phyloP scores from a whole-genome alignment of 2,329 filamentous ascomycete species.

The Thielaviopsis ethacetica region DNA sequence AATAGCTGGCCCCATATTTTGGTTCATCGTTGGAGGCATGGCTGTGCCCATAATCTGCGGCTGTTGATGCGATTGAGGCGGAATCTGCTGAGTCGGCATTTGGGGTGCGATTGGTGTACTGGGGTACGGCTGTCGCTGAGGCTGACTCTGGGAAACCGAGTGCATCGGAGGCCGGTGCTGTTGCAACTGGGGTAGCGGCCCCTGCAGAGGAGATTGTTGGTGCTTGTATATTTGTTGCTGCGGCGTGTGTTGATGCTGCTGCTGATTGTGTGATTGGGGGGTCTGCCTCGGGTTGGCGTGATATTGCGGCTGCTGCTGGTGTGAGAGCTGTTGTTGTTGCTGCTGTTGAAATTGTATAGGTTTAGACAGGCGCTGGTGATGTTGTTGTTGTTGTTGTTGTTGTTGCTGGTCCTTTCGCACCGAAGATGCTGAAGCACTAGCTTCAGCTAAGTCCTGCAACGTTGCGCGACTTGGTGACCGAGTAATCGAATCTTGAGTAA shows the following conservation, averaged over 20 bases:
- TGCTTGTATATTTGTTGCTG: not conserved
- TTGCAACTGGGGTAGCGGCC: not conserved
- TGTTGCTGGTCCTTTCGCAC: not conserved
- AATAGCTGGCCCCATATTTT: not conserved
- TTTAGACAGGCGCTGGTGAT: not conserved
- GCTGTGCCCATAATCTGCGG: not conserved
- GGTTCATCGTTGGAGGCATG: not conserved
- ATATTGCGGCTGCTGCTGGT: not conserved
- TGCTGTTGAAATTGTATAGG: not conserved
- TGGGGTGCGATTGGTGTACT: not conserved
- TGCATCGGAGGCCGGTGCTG: not conserved
- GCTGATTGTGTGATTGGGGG: not conserved
- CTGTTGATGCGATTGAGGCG: not conserved
- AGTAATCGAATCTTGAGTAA: not conserved
- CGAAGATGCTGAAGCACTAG: slow-evolving; percentile 7
- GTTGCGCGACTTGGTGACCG: slow-evolving; percentile 7
- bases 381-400: not conserved
- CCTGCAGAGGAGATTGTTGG: not conserved
- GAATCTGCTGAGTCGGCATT: not conserved
- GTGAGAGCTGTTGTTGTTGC: not conserved
- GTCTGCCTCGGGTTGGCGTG: not conserved
- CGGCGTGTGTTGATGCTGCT: not conserved
- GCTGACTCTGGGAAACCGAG: not conserved
- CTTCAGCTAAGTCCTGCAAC: slow-evolving; percentile 9
- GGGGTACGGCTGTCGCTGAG: not conserved